Evolutionary conservation across 768 basidiomycete species (phyloP).

Genomic region (Hygrophoropsis aurantiaca): DNA sequence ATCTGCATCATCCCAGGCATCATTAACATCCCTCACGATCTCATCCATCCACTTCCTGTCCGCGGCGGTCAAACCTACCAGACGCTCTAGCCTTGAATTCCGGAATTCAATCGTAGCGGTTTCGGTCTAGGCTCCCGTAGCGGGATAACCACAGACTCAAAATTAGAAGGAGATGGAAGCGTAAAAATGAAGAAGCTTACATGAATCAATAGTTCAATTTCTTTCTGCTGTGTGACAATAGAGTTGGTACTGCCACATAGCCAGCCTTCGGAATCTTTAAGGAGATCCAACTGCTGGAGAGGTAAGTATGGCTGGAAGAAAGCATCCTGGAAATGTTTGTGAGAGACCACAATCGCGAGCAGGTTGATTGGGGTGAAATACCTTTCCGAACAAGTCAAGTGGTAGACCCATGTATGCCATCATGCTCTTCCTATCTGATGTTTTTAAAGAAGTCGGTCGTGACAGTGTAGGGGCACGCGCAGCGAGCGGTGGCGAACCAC

Average conservation of each 20-base stretch:
- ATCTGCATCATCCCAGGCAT: slow-evolving; percentile 71
- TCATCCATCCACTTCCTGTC: slow-evolving; percentile 99
- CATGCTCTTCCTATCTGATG: slow-evolving; percentile 90
- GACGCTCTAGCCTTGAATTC: slow-evolving; percentile 75
- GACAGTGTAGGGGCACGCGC: slow-evolving; percentile 59
- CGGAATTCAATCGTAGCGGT: slow-evolving; percentile 84
- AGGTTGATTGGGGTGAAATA: slow-evolving; percentile 26
- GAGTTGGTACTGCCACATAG: slow-evolving; percentile 94
- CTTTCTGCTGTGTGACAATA: slow-evolving; percentile 91
- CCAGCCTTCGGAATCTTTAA: slow-evolving; percentile 80
- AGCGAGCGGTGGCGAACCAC: slow-evolving; percentile 81
- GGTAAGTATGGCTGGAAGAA: slow-evolving; percentile 99
- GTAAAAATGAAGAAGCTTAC: slow-evolving; percentile 39
- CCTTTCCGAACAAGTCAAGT: slow-evolving; percentile 90
- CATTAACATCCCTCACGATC: slow-evolving; percentile 82
- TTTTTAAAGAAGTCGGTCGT: slow-evolving; percentile 76
- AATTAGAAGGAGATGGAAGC: neutral
- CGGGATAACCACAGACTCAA: too few species aligned
- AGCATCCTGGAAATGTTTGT: slow-evolving; percentile 55
- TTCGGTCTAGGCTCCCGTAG: slow-evolving; percentile 89
- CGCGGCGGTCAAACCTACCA: slow-evolving; percentile 80
- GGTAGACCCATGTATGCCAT: slow-evolving; percentile 92
- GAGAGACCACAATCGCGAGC: neutral
- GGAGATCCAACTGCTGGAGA: slow-evolving; percentile 88
- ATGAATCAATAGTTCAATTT: slow-evolving; percentile 89